Conservation (phyloP, 108 stramenopile species). For the Fragilaria crotonensis region DNA sequence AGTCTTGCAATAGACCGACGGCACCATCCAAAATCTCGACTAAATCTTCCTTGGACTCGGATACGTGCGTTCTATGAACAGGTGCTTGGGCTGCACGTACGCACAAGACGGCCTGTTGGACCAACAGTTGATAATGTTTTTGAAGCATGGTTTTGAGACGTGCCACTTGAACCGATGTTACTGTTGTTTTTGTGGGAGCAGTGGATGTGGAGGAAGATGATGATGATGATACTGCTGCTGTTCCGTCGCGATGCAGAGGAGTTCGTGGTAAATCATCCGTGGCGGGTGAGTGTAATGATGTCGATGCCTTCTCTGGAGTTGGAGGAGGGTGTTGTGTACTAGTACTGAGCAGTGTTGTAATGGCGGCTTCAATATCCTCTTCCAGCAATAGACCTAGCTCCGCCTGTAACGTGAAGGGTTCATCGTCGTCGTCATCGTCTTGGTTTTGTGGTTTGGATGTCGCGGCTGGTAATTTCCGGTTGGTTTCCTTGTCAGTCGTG, state of each 20-base stretch:
- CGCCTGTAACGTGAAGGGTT: conserved; percentile 45
- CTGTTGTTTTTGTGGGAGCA: conserved; percentile 8
- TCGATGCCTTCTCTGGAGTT: not conserved
- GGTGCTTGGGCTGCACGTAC: conserved; percentile 61
- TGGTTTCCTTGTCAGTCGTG: not conserved
- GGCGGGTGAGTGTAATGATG: not conserved
- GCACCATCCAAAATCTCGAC: conserved; percentile 73
- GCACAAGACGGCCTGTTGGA: conserved; percentile 70
- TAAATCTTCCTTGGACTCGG: conserved; percentile 70
- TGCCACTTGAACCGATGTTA: conserved; percentile 47
- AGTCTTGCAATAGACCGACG: conserved; percentile 82
- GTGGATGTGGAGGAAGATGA: conserved; percentile 5
- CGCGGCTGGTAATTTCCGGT: not conserved
- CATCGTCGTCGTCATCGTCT: conserved; percentile 1
- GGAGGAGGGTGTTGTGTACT: not conserved
- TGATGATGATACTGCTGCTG: conserved; percentile 12
- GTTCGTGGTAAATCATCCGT: conserved; percentile 13
- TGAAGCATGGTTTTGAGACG: conserved; percentile 44
- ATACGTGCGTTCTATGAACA: conserved; percentile 23
- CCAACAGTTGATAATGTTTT: conserved; percentile 67
- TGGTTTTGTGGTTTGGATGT: not conserved
- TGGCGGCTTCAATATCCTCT: conserved; percentile 82
- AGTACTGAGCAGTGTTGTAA: conserved; percentile 34
- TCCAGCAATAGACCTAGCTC: conserved; percentile 61
- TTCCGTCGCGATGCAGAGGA: conserved; percentile 21